Conservation (phyloP, 2,329 filamentous ascomycete genomes). For the Ceratocystis cubensis region DNA sequence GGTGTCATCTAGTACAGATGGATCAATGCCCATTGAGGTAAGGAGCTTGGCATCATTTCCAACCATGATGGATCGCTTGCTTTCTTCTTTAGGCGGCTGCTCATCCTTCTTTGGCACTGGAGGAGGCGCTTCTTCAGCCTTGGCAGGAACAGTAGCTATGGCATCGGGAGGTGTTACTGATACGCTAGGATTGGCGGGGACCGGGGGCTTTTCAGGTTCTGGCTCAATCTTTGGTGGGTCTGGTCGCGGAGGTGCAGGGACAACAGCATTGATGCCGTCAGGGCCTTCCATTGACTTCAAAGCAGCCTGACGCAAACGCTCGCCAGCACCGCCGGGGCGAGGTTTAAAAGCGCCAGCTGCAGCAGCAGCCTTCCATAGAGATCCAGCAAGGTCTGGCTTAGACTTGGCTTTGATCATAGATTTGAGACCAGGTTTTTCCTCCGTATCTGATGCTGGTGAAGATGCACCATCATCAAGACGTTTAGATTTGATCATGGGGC, state of each 20-base stretch:
- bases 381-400: constrained; percentile 58
- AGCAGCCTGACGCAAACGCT: constrained; percentile 55
- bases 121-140: constrained; percentile 21
- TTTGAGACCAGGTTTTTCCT: constrained; percentile 62
- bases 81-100: constrained; percentile 30
- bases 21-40: constrained; percentile 63
- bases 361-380: constrained; percentile 70
- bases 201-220: constrained; percentile 29
- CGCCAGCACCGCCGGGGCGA: constrained; percentile 72
- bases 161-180: constrained; percentile 24
- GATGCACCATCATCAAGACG: constrained; percentile 44
- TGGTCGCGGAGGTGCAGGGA: constrained; percentile 58
- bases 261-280: constrained; percentile 80
- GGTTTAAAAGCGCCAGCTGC: constrained; percentile 61
- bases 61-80: constrained; percentile 45
- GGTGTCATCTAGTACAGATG: constrained; percentile 55
- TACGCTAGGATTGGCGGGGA: constrained; percentile 20
- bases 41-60: constrained; percentile 72
- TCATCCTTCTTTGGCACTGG: constrained; percentile 27
- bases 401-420: constrained; percentile 83
- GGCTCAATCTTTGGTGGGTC: constrained; percentile 19
- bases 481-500: constrained; percentile 69
- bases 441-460: constrained; percentile 23
- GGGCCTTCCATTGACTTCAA: constrained; percentile 52
- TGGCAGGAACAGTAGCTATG: constrained; percentile 6